phyloP scores from a whole-genome alignment of 2,329 filamentous ascomycete genomes.

The Teratosphaeria epicoccoides region DNA sequence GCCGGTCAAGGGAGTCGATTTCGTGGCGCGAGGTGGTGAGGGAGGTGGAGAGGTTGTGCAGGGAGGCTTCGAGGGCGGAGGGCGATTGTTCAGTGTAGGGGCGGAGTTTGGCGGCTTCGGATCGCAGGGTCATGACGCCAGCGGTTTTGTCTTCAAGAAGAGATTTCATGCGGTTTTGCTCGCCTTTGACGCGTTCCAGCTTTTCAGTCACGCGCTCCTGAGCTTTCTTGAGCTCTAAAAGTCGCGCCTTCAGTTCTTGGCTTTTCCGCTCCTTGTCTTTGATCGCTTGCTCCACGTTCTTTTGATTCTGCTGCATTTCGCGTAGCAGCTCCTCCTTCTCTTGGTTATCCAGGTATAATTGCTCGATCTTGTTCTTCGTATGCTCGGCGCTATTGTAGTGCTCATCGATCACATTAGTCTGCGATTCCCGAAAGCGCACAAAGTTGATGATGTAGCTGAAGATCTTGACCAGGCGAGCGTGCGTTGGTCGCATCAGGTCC shows the following conservation, averaged over 20 bases:
- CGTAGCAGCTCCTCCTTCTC: slow-evolving; percentile 70
- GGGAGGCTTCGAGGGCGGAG: slow-evolving; percentile 65
- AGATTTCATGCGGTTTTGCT: slow-evolving; percentile 65
- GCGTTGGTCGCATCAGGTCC: slow-evolving; percentile 83
- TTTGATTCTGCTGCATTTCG: slow-evolving; percentile 70
- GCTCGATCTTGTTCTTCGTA: slow-evolving; percentile 79
- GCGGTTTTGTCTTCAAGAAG: slow-evolving; percentile 62
- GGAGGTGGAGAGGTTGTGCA: slow-evolving; percentile 72
- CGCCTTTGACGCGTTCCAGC: slow-evolving; percentile 70
- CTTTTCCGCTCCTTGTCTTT: slow-evolving; percentile 78
- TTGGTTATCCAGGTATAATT: slow-evolving; percentile 74
- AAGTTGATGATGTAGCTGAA: slow-evolving; percentile 99
- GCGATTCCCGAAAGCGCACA: slow-evolving; percentile 88
- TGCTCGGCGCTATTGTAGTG: slow-evolving; percentile 85
- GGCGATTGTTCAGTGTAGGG: slow-evolving; percentile 90
- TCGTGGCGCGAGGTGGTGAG: slow-evolving; percentile 68
- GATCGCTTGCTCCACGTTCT: slow-evolving; percentile 69
- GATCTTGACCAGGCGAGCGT: slow-evolving; percentile 83
- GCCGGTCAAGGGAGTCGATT: slow-evolving; percentile 77
- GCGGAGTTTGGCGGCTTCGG: slow-evolving; percentile 79
- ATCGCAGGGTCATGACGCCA: slow-evolving; percentile 58
- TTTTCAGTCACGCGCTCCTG: slow-evolving; percentile 77
- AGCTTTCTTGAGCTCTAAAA: slow-evolving; percentile 68
- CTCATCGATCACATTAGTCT: slow-evolving; percentile 79
- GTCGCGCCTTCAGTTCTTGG: slow-evolving; percentile 70